phyloP scores from a whole-genome alignment of 345 rosid genomes.

The Boechera divaricarpa region DNA sequence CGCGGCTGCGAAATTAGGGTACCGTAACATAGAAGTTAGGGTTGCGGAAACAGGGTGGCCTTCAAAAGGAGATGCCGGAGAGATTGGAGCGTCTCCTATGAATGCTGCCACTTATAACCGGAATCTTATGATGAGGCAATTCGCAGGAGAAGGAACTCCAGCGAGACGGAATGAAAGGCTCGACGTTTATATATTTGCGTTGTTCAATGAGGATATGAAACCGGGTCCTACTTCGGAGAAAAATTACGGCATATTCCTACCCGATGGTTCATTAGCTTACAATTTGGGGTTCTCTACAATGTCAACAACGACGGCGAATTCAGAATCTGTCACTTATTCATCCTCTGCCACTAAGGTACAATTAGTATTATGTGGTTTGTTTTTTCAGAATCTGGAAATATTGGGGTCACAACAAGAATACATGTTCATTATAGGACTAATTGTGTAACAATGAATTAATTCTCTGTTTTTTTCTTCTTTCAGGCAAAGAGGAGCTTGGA shows the following conservation, averaged over 20 bases:
- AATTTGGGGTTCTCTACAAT: conserved; percentile 76
- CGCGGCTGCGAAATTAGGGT: conserved; percentile 79
- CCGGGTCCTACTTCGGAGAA: conserved; percentile 92
- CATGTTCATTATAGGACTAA: conserved; percentile 7
- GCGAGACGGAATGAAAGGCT: conserved; percentile 63
- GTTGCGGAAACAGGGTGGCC: conserved; percentile 99
- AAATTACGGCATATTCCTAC: conserved; percentile 89
- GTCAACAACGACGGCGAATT: conserved; percentile 55
- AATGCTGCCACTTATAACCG: conserved; percentile 80
- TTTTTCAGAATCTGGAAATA: background rate
- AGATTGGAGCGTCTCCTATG: conserved; percentile 66
- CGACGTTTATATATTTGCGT: conserved; percentile 81
- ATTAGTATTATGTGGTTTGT: background rate
- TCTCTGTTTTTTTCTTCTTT: conserved; percentile 20
- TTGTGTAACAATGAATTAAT: conserved; percentile 15
- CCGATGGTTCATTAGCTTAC: conserved; percentile 85
- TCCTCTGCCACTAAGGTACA: conserved; percentile 80
- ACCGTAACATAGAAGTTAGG: conserved; percentile 68
- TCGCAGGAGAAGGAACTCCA: conserved; percentile 87
- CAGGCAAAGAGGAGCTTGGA: conserved; percentile 77
- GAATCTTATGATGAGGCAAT: conserved; percentile 76
- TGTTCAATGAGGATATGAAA: conserved; percentile 92
- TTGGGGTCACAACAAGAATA: background rate
- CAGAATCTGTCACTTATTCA: conserved; percentile 59
- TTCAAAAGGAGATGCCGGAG: conserved; percentile 79